A percentile compares a stretch with the other conserved stretches of the same genome.
These are phyloP conservation scores for Saccharum officinarum DNA, from an alignment of 176 grass and related monocot species.

Conservation along the genomic window DNA sequence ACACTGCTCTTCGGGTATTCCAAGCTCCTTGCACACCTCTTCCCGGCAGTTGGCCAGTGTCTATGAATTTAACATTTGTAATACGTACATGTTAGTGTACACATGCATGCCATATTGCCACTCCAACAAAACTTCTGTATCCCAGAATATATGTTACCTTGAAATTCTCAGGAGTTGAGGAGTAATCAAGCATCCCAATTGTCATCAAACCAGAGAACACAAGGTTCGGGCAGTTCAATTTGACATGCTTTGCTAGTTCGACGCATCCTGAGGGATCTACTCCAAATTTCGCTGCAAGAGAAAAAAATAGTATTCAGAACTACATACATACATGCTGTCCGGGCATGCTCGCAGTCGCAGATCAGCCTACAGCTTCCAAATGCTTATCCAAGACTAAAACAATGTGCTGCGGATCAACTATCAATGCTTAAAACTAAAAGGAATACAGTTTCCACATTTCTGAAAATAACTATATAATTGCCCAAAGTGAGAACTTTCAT, in stretches of 20 bases:
- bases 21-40: constrained; percentile 74
- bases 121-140: background rate
- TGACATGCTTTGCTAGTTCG: constrained; percentile 86
- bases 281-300: constrained; percentile 89
- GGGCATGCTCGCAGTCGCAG: background rate
- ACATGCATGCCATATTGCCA: background rate
- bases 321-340: background rate
- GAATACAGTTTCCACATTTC: background rate
- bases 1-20: constrained; percentile 71
- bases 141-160: constrained; percentile 43
- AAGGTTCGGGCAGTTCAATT: constrained; percentile 83
- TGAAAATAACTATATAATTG: no score
- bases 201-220: constrained; percentile 98
- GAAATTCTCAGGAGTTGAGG: constrained; percentile 96
- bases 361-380: background rate
- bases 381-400: background rate
- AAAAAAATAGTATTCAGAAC: constrained; percentile 9
- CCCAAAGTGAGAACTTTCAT: background rate
- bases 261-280: constrained; percentile 80
- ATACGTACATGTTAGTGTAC: background rate
- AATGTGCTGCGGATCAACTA: background rate
- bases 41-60: constrained; percentile 54
- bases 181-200: constrained; percentile 98
- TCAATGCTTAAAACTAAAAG: background rate
- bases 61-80: constrained; percentile 39